Base-by-base conservation (phyloP, 2,329 filamentous ascomycete species). In the Exophiala xenobiotica region DNA sequence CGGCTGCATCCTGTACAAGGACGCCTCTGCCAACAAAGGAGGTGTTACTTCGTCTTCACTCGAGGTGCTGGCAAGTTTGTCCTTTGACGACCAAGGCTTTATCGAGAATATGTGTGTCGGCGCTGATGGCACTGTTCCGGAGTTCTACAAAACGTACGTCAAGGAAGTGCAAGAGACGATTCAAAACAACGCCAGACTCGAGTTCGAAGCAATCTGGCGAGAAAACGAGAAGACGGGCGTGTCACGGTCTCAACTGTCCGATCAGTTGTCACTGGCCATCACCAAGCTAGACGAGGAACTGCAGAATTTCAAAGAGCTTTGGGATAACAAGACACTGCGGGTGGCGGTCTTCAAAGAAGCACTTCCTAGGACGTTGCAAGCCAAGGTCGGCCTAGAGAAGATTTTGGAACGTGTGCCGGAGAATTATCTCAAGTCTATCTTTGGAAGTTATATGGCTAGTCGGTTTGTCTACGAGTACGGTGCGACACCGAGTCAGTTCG, bases 161-260 rank as follows among this genome's bases (percentile, higher is more conserved):
- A 87, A 87, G 68, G 81, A 90, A 65, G 93, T 99, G 2, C 93
- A 99, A 73, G 80, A 82, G 58, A 90, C 86, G 66, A 97, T 99
- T 68, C 83, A 88, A 70, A 84, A 90, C 63, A 99, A 99, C 62
- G 93, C 93, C 2, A 78, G 83, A 12, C 83, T 99, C 27, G 93
- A 99, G 71, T 99, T 99, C 62, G 93, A 99, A 74, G 93, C 93
- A 37, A 95, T 99, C 74, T 99, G 93, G 93, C 84, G 89, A 60
- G 93, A 99, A 72, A 83, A 95, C 67, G 84, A 93, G 71, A 73
- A 85, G 67, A 96, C 88, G 1, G 88, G 89, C 46, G 77, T 85
- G 48, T 74, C 89, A 18, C 83, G 91, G 56, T 95, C 90, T 56
- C 82, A 91, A n/a, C 79, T 99, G 49, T 95, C 90, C 41, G 93